Percentiles rank a stretch among this genome's conserved stretches.
Conservation (phyloP, 1,284 basidiomycete species). For the Rhodotorula sp. region DNA sequence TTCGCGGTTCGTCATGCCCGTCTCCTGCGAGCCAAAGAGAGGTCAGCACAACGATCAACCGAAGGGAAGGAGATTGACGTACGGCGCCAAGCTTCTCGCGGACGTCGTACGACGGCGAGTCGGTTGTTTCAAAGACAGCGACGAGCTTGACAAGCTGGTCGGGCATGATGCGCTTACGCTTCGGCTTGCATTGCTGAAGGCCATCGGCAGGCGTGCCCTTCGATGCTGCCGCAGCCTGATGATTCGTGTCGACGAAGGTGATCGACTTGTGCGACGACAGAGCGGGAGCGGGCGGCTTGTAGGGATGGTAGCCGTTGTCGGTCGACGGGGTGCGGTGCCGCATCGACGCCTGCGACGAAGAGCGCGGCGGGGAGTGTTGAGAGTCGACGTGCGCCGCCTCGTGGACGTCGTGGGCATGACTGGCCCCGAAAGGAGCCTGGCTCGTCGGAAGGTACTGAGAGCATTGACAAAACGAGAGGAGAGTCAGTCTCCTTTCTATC, state of each 20-base stretch:
- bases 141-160: constrained; percentile 42
- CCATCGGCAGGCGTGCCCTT: neutral
- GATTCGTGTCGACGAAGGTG: constrained; percentile 25
- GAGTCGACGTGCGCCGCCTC: neutral
- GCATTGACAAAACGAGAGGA: too few relatives aligned
- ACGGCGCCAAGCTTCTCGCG: constrained; percentile 40
- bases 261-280: constrained; percentile 1
- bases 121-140: constrained; percentile 43
- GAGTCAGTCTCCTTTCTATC: too few relatives aligned
- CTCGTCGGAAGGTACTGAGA: too few relatives aligned
- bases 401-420: too few relatives aligned
- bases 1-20: constrained; percentile 47
- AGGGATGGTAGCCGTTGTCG: constrained; percentile 20
- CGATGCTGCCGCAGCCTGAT: constrained; percentile 1
- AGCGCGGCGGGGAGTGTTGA: neutral
- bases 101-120: constrained; percentile 45
- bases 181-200: constrained; percentile 29
- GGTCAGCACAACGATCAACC: neutral
- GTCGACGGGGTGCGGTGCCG: neutral
- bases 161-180: constrained; percentile 46
- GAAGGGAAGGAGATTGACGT: neutral
- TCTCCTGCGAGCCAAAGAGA: neutral
- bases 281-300: constrained; percentile 1
- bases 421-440: too few relatives aligned
- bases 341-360: neutral